A percentile compares a stretch with the other conserved stretches of the same genome.
These are phyloP conservation scores for Graphilbum sp. DNA, from an alignment of 2,329 filamentous ascomycete species.

Conservation along the genomic window DNA sequence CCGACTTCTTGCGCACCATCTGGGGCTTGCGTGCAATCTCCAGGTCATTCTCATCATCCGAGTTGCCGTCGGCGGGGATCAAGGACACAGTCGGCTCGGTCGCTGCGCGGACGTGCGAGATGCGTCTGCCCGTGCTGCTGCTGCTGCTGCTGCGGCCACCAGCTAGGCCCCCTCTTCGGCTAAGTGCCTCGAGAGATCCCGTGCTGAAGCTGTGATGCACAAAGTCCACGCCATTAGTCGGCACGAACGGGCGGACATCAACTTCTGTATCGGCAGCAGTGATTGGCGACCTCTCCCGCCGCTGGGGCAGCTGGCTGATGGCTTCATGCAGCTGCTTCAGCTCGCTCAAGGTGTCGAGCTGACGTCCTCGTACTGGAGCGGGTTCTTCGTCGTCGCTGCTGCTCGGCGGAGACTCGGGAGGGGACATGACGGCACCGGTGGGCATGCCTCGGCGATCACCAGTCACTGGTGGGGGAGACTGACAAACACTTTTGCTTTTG, in stretches of 20 bases:
- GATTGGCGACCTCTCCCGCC: slow-evolving; percentile 39
- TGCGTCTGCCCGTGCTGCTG: slow-evolving; percentile 27
- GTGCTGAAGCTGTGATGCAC: slow-evolving; percentile 33
- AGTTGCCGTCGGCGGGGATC: slow-evolving; percentile 29
- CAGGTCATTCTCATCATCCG: slow-evolving; percentile 48
- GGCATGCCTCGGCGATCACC: slow-evolving; percentile 53
- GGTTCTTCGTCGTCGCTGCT: slow-evolving; percentile 72
- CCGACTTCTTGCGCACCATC: slow-evolving; percentile 96
- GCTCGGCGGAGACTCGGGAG: slow-evolving; percentile 67
- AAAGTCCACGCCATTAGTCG: slow-evolving; percentile 14
- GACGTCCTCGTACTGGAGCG: slow-evolving; percentile 27
- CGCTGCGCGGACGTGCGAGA: slow-evolving; percentile 34
- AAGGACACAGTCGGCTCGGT: slow-evolving; percentile 36
- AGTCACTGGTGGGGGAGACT: slow-evolving; percentile 69
- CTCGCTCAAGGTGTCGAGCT: slow-evolving; percentile 39
- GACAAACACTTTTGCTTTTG: slow-evolving; percentile 41
- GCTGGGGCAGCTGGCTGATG: slow-evolving; percentile 61
- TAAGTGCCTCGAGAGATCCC: slow-evolving; percentile 25
- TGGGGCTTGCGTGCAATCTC: slow-evolving; percentile 63
- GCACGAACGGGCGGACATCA: background rate
- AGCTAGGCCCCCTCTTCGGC: slow-evolving; percentile 10
- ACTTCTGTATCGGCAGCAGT: slow-evolving; percentile 17
- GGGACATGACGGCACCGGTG: slow-evolving; percentile 72
- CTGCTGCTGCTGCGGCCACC: slow-evolving; percentile 25
- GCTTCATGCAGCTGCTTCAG: slow-evolving; percentile 63